Evolutionary conservation across 23 red algal species (phyloP).

Genomic region (Gracilaria gracilis): DNA sequence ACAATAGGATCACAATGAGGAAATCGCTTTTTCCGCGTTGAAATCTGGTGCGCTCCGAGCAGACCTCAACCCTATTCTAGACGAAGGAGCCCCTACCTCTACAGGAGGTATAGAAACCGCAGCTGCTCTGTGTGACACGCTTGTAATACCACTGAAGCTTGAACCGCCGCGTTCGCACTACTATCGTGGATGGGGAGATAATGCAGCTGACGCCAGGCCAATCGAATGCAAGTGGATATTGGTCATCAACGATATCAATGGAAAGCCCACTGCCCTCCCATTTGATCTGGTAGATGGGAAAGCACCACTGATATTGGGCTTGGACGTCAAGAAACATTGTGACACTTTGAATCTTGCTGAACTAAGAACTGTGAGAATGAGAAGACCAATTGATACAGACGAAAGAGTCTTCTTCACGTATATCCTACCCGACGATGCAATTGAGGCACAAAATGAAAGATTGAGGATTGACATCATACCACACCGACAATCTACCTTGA

Average conservation of each 20-base stretch:
- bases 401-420: conserved; percentile 38
- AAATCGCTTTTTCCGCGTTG: conserved; percentile 35
- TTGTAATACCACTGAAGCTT: conserved; percentile 21
- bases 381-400: conserved; percentile 25
- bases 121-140: conserved; percentile 22
- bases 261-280: background rate
- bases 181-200: conserved; percentile 34
- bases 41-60: conserved; percentile 17
- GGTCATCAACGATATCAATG: conserved; percentile 37
- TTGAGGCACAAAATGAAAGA: background rate
- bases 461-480: background rate
- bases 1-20: background rate
- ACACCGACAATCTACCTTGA: conserved; percentile 22
- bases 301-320: conserved; percentile 4
- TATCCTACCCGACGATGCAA: background rate
- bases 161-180: conserved; percentile 25
- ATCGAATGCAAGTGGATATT: conserved; percentile 28
- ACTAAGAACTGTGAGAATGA: conserved; percentile 9
- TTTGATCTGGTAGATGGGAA: conserved; percentile 17
- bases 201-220: background rate
- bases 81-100: conserved; percentile 54
- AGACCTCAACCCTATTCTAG: conserved; percentile 44
- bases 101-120: conserved; percentile 32
- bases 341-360: conserved; percentile 20
- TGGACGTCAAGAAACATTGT: background rate